Evolutionary conservation across 2,329 filamentous ascomycete species (phyloP).

Genomic region (Thelonectria blattea): DNA sequence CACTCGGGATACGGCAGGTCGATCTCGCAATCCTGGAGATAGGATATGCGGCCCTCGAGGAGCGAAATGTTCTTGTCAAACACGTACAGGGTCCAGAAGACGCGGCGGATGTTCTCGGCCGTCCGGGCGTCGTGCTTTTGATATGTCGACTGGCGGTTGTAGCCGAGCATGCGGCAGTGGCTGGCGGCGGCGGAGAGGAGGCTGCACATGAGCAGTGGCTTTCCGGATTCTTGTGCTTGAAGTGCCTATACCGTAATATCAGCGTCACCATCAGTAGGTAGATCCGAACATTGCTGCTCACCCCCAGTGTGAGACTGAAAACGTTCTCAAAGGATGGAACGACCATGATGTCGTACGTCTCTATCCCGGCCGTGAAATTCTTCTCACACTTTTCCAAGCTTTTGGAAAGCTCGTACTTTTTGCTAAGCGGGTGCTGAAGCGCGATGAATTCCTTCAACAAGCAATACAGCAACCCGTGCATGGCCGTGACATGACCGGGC

Average conservation of each 20-base stretch:
- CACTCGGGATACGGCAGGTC: conserved; percentile 18
- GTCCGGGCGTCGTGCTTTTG: conserved; percentile 18
- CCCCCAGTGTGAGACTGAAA: conserved; percentile 18
- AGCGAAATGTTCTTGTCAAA: conserved; percentile 28
- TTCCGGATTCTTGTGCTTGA: conserved; percentile 22
- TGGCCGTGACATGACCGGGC: conserved; percentile 20
- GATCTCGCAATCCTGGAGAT: conserved; percentile 28
- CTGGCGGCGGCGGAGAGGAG: conserved; percentile 21
- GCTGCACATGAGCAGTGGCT: conserved; percentile 20
- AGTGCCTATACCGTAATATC: conserved; percentile 12
- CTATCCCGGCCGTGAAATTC: conserved; percentile 25
- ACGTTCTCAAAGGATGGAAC: conserved; percentile 31
- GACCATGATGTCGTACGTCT: conserved; percentile 26
- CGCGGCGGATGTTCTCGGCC: conserved; percentile 17
- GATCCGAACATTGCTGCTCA: background rate
- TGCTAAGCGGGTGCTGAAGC: conserved; percentile 14
- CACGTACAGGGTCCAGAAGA: conserved; percentile 31
- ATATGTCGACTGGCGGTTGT: conserved; percentile 27
- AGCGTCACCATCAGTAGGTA: too few relatives aligned
- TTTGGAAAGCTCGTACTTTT: conserved; percentile 21
- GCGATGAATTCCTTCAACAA: conserved; percentile 21
- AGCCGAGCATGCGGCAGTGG: conserved; percentile 31
- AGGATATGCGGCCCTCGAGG: conserved; percentile 23
- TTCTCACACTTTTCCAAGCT: conserved; percentile 15
- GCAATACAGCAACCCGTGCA: conserved; percentile 24